phyloP scores from a whole-genome alignment of 192 early-diverging fungal genomes.

The Coemansia umbellata region DNA sequence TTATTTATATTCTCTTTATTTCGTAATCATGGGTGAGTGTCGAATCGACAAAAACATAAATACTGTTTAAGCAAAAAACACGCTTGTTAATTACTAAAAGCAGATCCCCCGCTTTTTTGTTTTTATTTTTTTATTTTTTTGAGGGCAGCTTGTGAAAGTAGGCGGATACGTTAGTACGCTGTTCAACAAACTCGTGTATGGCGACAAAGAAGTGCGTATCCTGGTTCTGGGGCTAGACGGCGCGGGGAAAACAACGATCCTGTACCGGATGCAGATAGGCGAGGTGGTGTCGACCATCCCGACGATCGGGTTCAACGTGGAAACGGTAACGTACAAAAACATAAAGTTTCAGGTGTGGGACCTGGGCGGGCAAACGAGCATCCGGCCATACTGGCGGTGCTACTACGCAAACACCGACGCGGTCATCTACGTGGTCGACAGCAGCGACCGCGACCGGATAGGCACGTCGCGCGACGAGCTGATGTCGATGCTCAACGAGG shows the following conservation, averaged over 20 bases:
- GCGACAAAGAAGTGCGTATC: constrained; percentile 93
- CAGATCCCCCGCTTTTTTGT: not conserved
- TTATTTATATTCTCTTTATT: not conserved
- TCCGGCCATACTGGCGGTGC: constrained; percentile 97
- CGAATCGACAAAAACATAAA: not conserved
- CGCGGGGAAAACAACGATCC: constrained; percentile 96
- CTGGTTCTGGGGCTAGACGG: constrained; percentile 95
- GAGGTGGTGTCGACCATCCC: constrained; percentile 98
- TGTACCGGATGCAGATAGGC: constrained; percentile 93
- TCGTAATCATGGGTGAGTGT: constrained; percentile 2
- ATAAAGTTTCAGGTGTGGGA: constrained; percentile 99
- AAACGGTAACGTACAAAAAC: constrained; percentile 94
- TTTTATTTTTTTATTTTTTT: not conserved
- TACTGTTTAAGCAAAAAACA: not conserved
- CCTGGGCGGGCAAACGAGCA: constrained; percentile 85
- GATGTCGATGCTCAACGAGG: constrained; percentile 90
- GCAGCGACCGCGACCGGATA: constrained; percentile 86
- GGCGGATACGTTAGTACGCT: constrained; percentile 35
- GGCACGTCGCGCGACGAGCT: constrained; percentile 85
- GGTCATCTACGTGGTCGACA: constrained; percentile 97
- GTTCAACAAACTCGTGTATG: constrained; percentile 67
- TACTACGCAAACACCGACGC: constrained; percentile 99
- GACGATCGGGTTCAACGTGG: constrained; percentile 85
- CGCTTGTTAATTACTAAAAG: not conserved
- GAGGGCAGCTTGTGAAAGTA: too few species aligned